These are phyloP conservation scores for Acacia crassicarpa DNA, from an alignment of 306 rosid species.

Conservation along the genomic window DNA sequence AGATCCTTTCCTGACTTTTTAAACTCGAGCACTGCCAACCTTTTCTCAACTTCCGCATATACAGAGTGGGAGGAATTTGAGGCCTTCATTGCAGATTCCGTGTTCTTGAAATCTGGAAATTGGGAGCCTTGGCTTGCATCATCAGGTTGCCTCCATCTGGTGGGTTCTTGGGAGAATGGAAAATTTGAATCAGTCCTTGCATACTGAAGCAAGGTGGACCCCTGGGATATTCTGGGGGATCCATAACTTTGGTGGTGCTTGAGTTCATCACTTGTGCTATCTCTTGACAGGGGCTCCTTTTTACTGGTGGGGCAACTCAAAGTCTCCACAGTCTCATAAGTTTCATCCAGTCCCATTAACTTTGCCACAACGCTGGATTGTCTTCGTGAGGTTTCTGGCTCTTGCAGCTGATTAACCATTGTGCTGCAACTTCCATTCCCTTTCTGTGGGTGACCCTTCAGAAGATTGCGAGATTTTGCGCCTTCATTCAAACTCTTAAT, in stretches of 20 bases:
- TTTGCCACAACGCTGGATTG: slow-evolving; percentile 70
- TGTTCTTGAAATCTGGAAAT: slow-evolving; percentile 39
- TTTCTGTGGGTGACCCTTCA: slow-evolving; percentile 44
- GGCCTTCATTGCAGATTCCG: slow-evolving; percentile 47
- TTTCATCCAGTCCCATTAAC: slow-evolving; percentile 84
- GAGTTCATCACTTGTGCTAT: slow-evolving; percentile 44
- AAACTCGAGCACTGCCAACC: slow-evolving; percentile 81
- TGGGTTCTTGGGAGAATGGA: slow-evolving; percentile 42
- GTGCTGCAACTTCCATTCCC: slow-evolving; percentile 34
- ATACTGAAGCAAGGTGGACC: slow-evolving; percentile 31
- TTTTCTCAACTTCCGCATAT: slow-evolving; percentile 85
- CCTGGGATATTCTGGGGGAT: slow-evolving; percentile 39
- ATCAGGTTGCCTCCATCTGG: slow-evolving; percentile 53
- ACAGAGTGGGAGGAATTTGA: slow-evolving; percentile 56
- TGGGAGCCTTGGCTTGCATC: slow-evolving; percentile 41
- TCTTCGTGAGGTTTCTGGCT: slow-evolving; percentile 53
- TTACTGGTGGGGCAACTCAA: slow-evolving; percentile 31
- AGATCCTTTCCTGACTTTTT: slow-evolving; percentile 93
- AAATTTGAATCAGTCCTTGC: slow-evolving; percentile 46
- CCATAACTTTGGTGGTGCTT: slow-evolving; percentile 40
- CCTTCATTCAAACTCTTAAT: slow-evolving; percentile 41
- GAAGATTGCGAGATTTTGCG: slow-evolving; percentile 43
- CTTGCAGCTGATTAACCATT: slow-evolving; percentile 42
- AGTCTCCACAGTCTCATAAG: slow-evolving; percentile 34
- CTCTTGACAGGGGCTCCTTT: slow-evolving; percentile 35